Base-by-base conservation (phyloP, 2,329 filamentous ascomycete species). In the Canariomyces notabilis region DNA sequence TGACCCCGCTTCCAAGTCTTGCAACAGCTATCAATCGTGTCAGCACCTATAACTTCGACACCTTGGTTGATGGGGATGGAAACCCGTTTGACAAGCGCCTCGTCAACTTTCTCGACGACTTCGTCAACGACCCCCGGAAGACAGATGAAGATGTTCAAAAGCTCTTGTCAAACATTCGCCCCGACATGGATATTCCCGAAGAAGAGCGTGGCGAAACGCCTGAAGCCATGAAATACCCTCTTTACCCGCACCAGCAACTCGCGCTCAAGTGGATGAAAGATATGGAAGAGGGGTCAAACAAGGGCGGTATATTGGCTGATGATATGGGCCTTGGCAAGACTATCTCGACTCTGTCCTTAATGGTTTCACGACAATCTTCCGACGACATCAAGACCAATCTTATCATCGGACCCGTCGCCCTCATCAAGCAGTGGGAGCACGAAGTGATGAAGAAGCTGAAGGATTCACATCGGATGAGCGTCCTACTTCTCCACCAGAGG, bases 291-390 rank as follows among this genome's bases (percentile, higher is more conserved):
- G 81, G 86, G 7, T 74, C 82, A 43, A 89, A 85, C 58, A 88
- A 85, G 57, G 87, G 87, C 15, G 84, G 86, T 18, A 88, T 91
- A 45, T 70, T 90, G 19, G 85, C 83, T 1, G 85, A 89, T 58
- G 85, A 89, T 52, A 93, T 91, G 87, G 87, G 87, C 6, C 70
- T 91, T 9, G 87, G 87, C 6, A 91, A 93, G 66, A 91, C 87
- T 0, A 83, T 95, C 19, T 88, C 91, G 51, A 83, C 87, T 5
- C 72, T 96, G 18, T 79, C 89, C 4, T 74, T 95, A 35, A 85
- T 95, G 56, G 72, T 88, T 11, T 76, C 79, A 5, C 76, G 82
- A 5, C 82, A 75, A n/a, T 79, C 85, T 0, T 64, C 69, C 0
- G 73, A 83, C 50, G 50, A 71, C 67, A 18, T 42, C 46, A 79